Evolutionary conservation across 2,329 filamentous ascomycete species (phyloP).

Genomic region (Xylaria sp.): DNA sequence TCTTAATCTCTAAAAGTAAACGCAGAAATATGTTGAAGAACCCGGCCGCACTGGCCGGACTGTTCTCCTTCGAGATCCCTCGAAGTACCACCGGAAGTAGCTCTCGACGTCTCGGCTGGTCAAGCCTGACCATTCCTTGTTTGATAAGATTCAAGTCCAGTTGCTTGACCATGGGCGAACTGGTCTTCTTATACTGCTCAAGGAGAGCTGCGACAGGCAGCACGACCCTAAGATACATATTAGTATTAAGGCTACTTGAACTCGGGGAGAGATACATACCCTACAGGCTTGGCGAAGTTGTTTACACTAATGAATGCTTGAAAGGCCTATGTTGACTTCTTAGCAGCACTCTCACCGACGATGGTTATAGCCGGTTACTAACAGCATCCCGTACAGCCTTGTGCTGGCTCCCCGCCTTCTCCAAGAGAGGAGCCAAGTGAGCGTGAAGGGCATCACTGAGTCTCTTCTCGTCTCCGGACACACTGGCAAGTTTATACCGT

Average conservation of each 20-base stretch:
- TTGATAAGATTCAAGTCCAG: conserved; percentile 90
- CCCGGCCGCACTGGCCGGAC: conserved; percentile 53
- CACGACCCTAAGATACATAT: conserved; percentile 56
- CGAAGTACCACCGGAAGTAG: conserved; percentile 72
- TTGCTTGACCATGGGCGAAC: conserved; percentile 76
- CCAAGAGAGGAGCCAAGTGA: conserved; percentile 78
- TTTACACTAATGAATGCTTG: conserved; percentile 55
- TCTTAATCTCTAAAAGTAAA: conserved; percentile 68
- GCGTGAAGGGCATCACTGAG: conserved; percentile 76
- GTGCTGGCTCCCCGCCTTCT: conserved; percentile 85
- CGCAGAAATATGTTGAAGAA: conserved; percentile 84
- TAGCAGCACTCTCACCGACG: conserved; percentile 11
- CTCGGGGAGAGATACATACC: conserved; percentile 40
- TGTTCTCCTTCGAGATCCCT: conserved; percentile 65
- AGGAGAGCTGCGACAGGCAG: conserved; percentile 83
- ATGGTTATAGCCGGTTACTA: conserved; percentile 13
- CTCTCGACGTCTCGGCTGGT: conserved; percentile 64
- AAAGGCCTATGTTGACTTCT: conserved; percentile 46
- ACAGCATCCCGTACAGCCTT: conserved; percentile 67
- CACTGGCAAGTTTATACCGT: conserved; percentile 38
- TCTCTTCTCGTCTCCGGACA: conserved; percentile 79
- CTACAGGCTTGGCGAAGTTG: conserved; percentile 55
- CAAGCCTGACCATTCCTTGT: conserved; percentile 65
- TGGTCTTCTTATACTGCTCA: conserved; percentile 83
- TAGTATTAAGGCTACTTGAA: not conserved